Base-by-base conservation (phyloP, 768 basidiomycete species). In the Mycena vulgaris region DNA sequence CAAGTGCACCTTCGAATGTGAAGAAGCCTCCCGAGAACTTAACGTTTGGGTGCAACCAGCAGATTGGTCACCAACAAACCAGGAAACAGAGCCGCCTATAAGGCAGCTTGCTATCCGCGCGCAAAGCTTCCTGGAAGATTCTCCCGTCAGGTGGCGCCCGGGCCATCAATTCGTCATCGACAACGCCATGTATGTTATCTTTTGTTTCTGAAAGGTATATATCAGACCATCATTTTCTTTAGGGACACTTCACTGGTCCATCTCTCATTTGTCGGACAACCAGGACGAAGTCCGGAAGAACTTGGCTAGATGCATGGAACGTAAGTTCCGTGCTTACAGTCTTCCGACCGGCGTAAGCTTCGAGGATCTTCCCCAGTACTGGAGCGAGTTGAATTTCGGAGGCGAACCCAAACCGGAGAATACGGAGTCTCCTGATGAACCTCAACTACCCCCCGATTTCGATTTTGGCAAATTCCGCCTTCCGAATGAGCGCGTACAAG, bases 41-140 rank as follows among this genome's bases (percentile, higher is more conserved):
- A 85, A 88, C 21, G 84, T 93, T 4, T 95, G 89, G 85, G 87
- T 95, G 14, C 87, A 93, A 77, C 93, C 92, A 21, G 79, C 78
- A 2, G 83, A 86, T 19, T 88, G 86, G 86, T 68, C 78, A 28
- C 76, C 80, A n/a, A 79, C 78, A 11, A 69, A 71, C 0, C 78
- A 83, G 61, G 83, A 80, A 10, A 72, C 76, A 16, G 73, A 66
- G 23, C 53, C 76, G 42, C 90, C 90, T 2, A 86, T 94, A 31
- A 83, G 85, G 28, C 89, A 93, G 78, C 78, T 96, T 27, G 82
- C 84, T 27, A 83, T 95, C n/a, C 79, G 74, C 4, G 78, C 86
- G 31, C 75, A 71, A 39, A 91, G 82, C 76, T 88, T 81, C 72
- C 53, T 92, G 13, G 74, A 70, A 19, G 81, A 86, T 51, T 79